Conservation (phyloP, 2,329 filamentous ascomycete species). For the Sporothrix mexicana region DNA sequence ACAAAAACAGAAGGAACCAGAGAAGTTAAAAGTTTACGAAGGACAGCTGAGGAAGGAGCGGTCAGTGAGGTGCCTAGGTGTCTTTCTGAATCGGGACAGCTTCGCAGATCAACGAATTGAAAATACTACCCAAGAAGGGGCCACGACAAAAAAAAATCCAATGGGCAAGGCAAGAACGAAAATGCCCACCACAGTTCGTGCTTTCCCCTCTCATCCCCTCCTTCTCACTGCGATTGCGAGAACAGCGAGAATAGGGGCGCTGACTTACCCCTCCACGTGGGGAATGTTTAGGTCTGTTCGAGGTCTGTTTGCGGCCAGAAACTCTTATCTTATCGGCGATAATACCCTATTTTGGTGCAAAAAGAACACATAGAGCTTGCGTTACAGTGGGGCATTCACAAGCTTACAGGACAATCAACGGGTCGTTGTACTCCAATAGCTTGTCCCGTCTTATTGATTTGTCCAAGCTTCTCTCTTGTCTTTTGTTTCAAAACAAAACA, state of each 20-base stretch:
- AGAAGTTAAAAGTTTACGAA: background rate
- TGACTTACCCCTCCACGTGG: slow-evolving; percentile 30
- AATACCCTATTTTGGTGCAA: background rate
- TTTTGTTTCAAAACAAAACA: slow-evolving; percentile 20
- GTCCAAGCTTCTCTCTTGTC: background rate
- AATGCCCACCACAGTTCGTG: background rate
- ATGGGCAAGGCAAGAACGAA: slow-evolving; percentile 19
- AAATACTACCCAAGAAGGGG: slow-evolving; percentile 12
- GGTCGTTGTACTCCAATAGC: too few species aligned
- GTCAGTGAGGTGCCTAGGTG: slow-evolving; percentile 25
- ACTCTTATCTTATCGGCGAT: slow-evolving; percentile 27
- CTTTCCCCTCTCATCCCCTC: slow-evolving; percentile 6
- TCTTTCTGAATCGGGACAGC: slow-evolving; percentile 27
- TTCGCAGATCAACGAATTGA: slow-evolving; percentile 5
- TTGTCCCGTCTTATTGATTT: too few species aligned
- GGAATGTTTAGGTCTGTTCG: slow-evolving; percentile 19
- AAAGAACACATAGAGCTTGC: slow-evolving; percentile 19
- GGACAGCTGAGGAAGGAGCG: slow-evolving; percentile 28
- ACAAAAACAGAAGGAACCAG: background rate
- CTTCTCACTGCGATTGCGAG: background rate
- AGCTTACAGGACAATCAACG: background rate
- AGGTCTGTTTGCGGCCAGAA: slow-evolving; percentile 14
- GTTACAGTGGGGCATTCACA: slow-evolving; percentile 20
- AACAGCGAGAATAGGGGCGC: background rate
- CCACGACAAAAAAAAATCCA: background rate